phyloP scores from a whole-genome alignment of 2,329 filamentous ascomycete species.

The Calycina herbarum region DNA sequence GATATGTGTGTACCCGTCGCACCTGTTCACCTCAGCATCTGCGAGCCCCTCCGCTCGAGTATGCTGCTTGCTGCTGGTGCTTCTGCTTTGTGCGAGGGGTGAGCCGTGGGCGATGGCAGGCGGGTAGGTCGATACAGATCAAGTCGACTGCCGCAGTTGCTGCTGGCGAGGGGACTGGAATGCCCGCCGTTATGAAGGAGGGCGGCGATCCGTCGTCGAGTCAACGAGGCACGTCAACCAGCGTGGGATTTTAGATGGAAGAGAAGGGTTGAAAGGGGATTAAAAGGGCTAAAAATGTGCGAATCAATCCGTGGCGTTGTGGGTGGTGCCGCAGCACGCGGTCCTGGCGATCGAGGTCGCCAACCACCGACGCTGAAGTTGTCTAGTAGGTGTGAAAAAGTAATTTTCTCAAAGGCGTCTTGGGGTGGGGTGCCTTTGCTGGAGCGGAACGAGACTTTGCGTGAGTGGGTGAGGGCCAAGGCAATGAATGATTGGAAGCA shows the following conservation, averaged over 20 bases:
- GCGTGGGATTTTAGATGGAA: background rate
- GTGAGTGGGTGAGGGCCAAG: background rate
- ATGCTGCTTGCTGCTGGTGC: slow-evolving; percentile 15
- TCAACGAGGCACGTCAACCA: slow-evolving; percentile 13
- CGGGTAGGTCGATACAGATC: background rate
- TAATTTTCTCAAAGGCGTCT: no score
- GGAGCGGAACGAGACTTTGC: background rate
- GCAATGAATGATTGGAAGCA: slow-evolving; percentile 1
- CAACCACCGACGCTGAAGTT: background rate
- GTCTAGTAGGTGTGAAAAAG: background rate
- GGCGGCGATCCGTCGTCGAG: slow-evolving; percentile 17
- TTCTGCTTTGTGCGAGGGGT: slow-evolving; percentile 21
- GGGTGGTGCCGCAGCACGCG: slow-evolving; percentile 4
- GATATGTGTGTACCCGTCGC: slow-evolving; percentile 37
- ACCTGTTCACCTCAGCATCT: slow-evolving; percentile 36
- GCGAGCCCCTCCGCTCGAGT: slow-evolving; percentile 34
- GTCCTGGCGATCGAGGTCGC: slow-evolving; percentile 18
- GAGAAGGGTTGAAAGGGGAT: background rate
- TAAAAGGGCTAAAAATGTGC: slow-evolving; percentile 8
- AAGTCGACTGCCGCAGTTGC: background rate
- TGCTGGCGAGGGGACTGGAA: slow-evolving; percentile 19
- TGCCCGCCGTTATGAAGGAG: slow-evolving; percentile 21
- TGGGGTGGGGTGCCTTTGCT: background rate
- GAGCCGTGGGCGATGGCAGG: slow-evolving; percentile 6
- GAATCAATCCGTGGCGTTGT: slow-evolving; percentile 3